These are phyloP conservation scores for Phytophthora idaei DNA, from an alignment of 352 stramenopile species.

Conservation along the genomic window DNA sequence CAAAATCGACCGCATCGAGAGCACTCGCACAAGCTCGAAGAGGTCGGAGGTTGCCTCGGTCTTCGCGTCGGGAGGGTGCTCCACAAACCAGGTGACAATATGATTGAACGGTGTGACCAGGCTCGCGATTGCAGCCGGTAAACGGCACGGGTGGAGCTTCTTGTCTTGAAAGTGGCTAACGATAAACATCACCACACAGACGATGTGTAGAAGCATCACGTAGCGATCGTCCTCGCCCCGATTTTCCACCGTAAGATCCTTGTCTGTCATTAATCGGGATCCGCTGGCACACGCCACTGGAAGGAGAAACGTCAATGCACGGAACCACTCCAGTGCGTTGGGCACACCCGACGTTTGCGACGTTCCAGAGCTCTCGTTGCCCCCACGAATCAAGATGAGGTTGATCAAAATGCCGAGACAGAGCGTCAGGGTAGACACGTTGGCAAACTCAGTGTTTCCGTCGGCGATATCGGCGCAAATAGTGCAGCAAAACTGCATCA, in stretches of 20 bases:
- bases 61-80: slow-evolving; percentile 57
- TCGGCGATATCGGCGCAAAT: slow-evolving; percentile 65
- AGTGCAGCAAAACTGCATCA: slow-evolving; percentile 81
- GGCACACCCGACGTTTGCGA: slow-evolving; percentile 38
- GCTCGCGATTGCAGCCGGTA: slow-evolving; percentile 45
- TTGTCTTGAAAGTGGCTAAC: slow-evolving; percentile 59
- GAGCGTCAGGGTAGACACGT: slow-evolving; percentile 73
- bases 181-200: slow-evolving; percentile 77
- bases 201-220: slow-evolving; percentile 76
- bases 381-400: slow-evolving; percentile 69
- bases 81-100: slow-evolving; percentile 60
- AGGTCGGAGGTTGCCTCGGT: slow-evolving; percentile 65
- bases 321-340: slow-evolving; percentile 73
- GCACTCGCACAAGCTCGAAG: slow-evolving; percentile 71
- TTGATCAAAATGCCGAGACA: slow-evolving; percentile 84
- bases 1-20: slow-evolving; percentile 59
- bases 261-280: slow-evolving; percentile 50
- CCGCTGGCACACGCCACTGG: slow-evolving; percentile 74
- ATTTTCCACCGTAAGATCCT: slow-evolving; percentile 49
- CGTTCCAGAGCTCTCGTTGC: slow-evolving; percentile 25
- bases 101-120: slow-evolving; percentile 65
- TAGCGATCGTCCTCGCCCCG: slow-evolving; percentile 81
- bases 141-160: slow-evolving; percentile 41
- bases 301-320: slow-evolving; percentile 74
- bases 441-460: slow-evolving; percentile 50